Base-by-base conservation (phyloP, 2,329 filamentous ascomycete species). In the Pezicula carpinea region DNA sequence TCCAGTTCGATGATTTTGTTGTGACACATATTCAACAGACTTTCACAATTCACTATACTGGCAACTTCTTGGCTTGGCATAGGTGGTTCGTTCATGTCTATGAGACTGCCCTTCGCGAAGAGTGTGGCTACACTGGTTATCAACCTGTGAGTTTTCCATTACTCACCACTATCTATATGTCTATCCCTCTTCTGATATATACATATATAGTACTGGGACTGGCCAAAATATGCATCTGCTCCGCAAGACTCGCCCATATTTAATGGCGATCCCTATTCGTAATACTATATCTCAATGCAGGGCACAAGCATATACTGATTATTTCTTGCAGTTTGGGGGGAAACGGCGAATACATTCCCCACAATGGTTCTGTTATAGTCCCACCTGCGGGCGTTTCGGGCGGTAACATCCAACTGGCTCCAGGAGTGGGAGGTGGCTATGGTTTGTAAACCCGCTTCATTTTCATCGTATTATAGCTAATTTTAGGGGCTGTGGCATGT, bases 381-480 rank as follows among this genome's bases (percentile, higher is more conserved):
- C 43, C 43, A 3, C 45, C 56, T 2, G 44, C 47, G 23, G 19
- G 31, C 11, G 44, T 34, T 13, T 34, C 32, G 15, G 32, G 32
- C 5, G 18, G 34, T 13, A 43, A 43, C 18, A 34, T 34, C 13
- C 32, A 34, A 34, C 15, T 34, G 32, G 32, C 70, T 0, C 70
- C 70, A 1, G 77, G 75, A 15, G 68, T 69, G 1, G 77, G 77
- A 11, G 76, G 77, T 32, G 77, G 77, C 2, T 80, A 76, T 55
- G 22, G 22, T 23, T 23, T 5, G 22, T 23, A 23, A 23, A 23
- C 5, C 22, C 22, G 5, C 5, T 23, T 23, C 22, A 23, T 23
- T 23, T 23, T 23, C n/a, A 23, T 23, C 22, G 5, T 23, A 23
- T 23, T 23, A 8, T 8, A 23, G 22, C 22, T 23, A 5, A 8